These are phyloP conservation scores for Neurospora sp. DNA, from an alignment of 495 filamentous ascomycete species.

Conservation along the genomic window DNA sequence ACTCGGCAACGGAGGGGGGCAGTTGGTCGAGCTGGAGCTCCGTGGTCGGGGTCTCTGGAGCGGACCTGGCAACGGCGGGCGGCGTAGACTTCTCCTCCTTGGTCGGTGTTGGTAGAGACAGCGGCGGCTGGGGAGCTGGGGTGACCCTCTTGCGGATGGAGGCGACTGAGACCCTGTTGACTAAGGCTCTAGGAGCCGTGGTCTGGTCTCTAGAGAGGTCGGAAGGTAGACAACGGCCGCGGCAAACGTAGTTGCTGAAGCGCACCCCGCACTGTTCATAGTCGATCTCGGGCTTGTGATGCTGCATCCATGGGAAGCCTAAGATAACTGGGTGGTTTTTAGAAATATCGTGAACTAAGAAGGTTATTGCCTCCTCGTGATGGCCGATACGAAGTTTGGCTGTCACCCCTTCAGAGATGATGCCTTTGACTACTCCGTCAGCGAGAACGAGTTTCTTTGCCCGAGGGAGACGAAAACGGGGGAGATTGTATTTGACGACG, in stretches of 20 bases:
- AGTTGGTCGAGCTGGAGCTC: no score
- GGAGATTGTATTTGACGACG: background rate
- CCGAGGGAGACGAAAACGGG: rapidly evolving
- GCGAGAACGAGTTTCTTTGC: rapidly evolving
- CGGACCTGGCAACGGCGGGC: no score
- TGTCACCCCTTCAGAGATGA: background rate
- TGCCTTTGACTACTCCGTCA: background rate
- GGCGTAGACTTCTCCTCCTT: no score
- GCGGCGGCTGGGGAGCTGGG: no score
- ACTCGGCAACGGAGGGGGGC: no score
- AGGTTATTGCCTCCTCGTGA: background rate
- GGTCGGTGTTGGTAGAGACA: no score
- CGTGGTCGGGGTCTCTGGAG: no score
- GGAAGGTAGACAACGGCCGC: no score
- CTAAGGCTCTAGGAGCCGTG: no score
- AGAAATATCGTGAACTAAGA: background rate
- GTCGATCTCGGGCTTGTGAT: background rate
- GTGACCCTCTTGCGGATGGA: no score
- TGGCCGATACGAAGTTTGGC: rapidly evolving
- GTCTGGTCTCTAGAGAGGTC: no score
- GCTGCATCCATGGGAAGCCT: background rate
- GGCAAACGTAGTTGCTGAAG: background rate
- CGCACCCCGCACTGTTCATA: rapidly evolving
- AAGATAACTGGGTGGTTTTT: background rate
- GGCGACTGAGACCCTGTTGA: no score